Conservation (phyloP, 306 rosid species). For the Cucurbita pepo region DNA sequence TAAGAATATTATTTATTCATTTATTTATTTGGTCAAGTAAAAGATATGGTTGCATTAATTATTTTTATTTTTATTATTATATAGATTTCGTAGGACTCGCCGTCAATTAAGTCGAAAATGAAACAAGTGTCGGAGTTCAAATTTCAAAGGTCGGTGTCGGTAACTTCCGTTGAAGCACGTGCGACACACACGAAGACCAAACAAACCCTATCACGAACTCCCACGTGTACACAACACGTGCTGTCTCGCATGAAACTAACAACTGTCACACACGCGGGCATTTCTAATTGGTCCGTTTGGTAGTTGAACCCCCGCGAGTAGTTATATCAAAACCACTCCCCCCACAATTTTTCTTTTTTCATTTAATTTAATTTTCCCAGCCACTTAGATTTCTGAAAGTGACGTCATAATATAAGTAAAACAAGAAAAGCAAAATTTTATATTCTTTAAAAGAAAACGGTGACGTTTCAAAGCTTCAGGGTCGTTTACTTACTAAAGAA, state of each 20-base stretch:
- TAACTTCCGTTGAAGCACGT: not conserved
- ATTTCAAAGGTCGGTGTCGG: not conserved
- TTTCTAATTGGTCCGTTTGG: not conserved
- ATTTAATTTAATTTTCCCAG: not conserved
- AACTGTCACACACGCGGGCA: not conserved
- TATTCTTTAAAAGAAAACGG: not conserved
- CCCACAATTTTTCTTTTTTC: not conserved
- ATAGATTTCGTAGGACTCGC: not conserved
- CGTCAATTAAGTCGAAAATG: not conserved
- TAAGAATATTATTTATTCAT: not conserved
- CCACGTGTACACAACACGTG: not conserved
- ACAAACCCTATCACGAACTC: not conserved
- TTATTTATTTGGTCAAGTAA: not conserved
- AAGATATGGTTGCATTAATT: not conserved
- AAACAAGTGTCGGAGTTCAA: not conserved
- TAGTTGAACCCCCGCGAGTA: not conserved
- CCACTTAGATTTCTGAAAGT: not conserved
- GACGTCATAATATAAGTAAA: not conserved
- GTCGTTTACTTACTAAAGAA: not conserved
- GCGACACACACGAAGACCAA: not conserved
- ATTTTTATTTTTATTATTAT: not conserved
- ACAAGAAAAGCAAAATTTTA: not conserved
- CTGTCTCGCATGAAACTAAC: not conserved
- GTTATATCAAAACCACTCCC: not conserved
- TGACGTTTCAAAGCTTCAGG: not conserved